Evolutionary conservation across 2,329 filamentous ascomycete genomes (phyloP), one percentile per base, ranked within the genome.

Genomic region (Claviceps citrina): DNA sequence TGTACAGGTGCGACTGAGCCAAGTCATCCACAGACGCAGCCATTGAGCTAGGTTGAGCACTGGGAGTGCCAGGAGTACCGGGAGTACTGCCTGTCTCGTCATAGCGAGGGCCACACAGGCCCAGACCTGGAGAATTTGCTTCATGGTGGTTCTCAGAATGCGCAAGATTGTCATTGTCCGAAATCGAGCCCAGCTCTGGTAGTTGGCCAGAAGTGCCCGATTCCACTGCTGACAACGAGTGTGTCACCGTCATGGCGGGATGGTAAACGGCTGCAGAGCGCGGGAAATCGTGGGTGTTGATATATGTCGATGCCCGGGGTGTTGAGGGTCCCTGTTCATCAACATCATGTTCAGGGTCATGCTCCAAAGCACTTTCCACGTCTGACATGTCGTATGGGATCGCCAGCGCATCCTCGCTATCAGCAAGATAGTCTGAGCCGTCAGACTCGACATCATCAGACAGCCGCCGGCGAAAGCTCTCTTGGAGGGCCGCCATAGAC

Each of bases 1-100:
- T 84, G 51, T 82, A 89, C 1, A 86, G 53, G 31, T 73, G 78
- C 5, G 84, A 89, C 45, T 73, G 63, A 3, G 70, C 59, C 16
- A 82, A 61, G 44, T 78, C 73, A 26, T 74, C 66, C 4, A 43
- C 38, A 19, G 49, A 48, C 4, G 43, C 40, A 12, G 31, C 39
- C 12, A 43, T 26, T 15, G 41, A 34, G 20, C 36, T 15, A 8
- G 37, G 22, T 31, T 19, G 30, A 7, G 31, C 6, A 12, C 22
- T 24, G 26, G 31, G n/a, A 30, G 26, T 5, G 13, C 44, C 10
- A 22, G 4, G 30, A 7, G 31, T 9, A 12, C 22, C 22, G 26
- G 31, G n/a, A 30, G 26, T 5, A n/a, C 44, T 9, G 16, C 2
- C 13, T 8, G 24, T n/a, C 24, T 37, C 33, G 6, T 15, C 22